phyloP scores from a whole-genome alignment of 164 flowering plant genomes.

The Paratinospora sagittata region DNA sequence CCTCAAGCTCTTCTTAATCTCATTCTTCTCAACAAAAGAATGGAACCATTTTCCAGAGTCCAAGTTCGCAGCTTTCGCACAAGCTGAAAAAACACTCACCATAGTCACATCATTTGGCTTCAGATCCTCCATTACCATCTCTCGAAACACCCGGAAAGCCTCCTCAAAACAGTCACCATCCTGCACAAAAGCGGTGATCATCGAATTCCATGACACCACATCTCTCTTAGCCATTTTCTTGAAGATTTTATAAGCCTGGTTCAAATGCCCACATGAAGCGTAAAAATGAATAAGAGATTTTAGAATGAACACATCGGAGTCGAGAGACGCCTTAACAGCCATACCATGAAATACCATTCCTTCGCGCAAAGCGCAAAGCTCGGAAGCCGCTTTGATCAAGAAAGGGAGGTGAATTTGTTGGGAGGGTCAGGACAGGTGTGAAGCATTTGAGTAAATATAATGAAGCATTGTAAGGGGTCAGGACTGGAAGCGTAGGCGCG shows the following conservation, averaged over 20 bases:
- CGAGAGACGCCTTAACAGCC: slow-evolving; percentile 34
- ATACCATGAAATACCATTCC: too few species aligned
- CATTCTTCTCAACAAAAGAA: slow-evolving; percentile 39
- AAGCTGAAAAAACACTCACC: slow-evolving; percentile 60
- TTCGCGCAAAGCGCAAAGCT: too few species aligned
- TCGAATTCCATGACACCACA: too few species aligned
- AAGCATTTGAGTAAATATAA: slow-evolving; percentile 39
- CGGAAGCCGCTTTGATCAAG: too few species aligned
- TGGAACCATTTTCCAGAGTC: slow-evolving; percentile 53
- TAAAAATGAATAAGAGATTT: slow-evolving; percentile 62
- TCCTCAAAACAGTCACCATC: too few species aligned
- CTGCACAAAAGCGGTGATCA: too few species aligned
- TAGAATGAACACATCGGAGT: slow-evolving; percentile 42
- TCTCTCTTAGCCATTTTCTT: slow-evolving; percentile 29
- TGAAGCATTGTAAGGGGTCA: slow-evolving; percentile 31
- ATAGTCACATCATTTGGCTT: slow-evolving; percentile 54
- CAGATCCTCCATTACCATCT: slow-evolving; percentile 42
- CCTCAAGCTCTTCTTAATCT: slow-evolving; percentile 29
- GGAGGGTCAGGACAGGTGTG: slow-evolving; percentile 27
- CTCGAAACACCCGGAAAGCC: slow-evolving; percentile 43
- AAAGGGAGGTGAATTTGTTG: slow-evolving; percentile 65
- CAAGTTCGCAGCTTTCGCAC: slow-evolving; percentile 48
- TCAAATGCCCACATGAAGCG: slow-evolving; percentile 44
- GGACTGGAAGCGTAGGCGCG: slow-evolving; percentile 47
- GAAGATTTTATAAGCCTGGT: slow-evolving; percentile 40